phyloP scores from a whole-genome alignment of 768 basidiomycete species.

The Agrocybe pediades region DNA sequence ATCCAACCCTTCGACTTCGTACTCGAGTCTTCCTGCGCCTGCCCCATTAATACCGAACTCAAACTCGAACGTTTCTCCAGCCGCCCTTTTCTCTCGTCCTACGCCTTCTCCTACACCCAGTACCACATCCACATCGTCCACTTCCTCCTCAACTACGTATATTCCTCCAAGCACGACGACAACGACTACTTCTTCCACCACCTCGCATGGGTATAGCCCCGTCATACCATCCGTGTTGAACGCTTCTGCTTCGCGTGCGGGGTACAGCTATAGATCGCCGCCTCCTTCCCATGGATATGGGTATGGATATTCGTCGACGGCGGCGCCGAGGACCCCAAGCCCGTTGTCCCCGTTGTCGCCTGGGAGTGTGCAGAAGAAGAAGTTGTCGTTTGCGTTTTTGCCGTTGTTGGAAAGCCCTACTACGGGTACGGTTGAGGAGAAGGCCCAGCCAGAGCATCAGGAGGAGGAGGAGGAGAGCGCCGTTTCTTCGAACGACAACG shows the following conservation, averaged over 20 bases:
- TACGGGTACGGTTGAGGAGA: not conserved
- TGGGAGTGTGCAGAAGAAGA: constrained; percentile 21
- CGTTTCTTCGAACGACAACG: no score
- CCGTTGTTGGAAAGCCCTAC: constrained; percentile 34
- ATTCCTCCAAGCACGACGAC: no score
- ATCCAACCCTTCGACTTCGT: constrained; percentile 8
- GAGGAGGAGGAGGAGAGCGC: no score
- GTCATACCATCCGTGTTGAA: no score
- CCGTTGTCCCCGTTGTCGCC: constrained; percentile 22
- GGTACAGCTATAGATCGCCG: not conserved
- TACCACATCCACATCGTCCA: no score
- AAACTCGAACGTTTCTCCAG: no score
- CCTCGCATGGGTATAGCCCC: no score
- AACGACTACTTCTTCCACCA: no score
- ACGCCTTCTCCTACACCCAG: not conserved
- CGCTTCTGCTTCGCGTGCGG: not conserved
- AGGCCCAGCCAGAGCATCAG: no score
- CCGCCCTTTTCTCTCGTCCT: not conserved
- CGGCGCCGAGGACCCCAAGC: constrained; percentile 21
- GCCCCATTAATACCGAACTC: not conserved
- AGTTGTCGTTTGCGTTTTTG: constrained; percentile 35
- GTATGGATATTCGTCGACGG: no score
- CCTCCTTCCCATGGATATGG: not conserved
- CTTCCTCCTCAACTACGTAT: no score
- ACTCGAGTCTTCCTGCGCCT: not conserved